Conservation (phyloP, 208 protist species). For the Blastocrithidia nonstop region DNA sequence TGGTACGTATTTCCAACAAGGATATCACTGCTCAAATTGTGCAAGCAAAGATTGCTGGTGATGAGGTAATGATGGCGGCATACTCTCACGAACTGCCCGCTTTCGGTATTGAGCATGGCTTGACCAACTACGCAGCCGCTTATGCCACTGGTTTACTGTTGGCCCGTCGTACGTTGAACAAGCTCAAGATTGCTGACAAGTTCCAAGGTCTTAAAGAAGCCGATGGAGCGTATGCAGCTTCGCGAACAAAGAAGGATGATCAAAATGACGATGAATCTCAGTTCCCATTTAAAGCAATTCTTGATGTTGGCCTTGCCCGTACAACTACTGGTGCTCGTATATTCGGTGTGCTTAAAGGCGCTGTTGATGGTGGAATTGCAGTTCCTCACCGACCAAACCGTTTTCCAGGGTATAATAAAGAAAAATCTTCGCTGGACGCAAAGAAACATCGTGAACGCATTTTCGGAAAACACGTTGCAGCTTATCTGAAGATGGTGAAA, state of each 20-base stretch:
- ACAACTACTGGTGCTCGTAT: slow-evolving; percentile 94
- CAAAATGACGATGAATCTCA: slow-evolving; percentile 69
- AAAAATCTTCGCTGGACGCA: slow-evolving; percentile 80
- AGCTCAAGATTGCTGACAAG: slow-evolving; percentile 87
- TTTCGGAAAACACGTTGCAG: slow-evolving; percentile 95
- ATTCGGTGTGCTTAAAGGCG: slow-evolving; percentile 92
- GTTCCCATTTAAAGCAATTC: slow-evolving; percentile 94
- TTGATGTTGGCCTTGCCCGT: slow-evolving; percentile 95
- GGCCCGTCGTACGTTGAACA: slow-evolving; percentile 92
- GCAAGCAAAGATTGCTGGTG: slow-evolving; percentile 91
- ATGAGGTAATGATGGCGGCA: slow-evolving; percentile 88
- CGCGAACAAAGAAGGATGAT: slow-evolving; percentile 60
- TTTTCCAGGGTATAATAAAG: slow-evolving; percentile 92
- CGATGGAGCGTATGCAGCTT: slow-evolving; percentile 70
- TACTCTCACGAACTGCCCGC: slow-evolving; percentile 95
- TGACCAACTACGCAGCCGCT: slow-evolving; percentile 97
- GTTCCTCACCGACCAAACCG: slow-evolving; percentile 94
- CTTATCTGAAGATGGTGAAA: slow-evolving; percentile 96
- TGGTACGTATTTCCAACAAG: slow-evolving; percentile 95
- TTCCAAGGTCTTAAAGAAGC: slow-evolving; percentile 90
- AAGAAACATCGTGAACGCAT: slow-evolving; percentile 91
- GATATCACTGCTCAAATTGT: slow-evolving; percentile 96
- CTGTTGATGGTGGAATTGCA: slow-evolving; percentile 94
- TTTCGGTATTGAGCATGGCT: slow-evolving; percentile 93
- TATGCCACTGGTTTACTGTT: slow-evolving; percentile 96